Base-by-base conservation (phyloP, 2,329 filamentous ascomycete species). In the Grosmannia penicillata region DNA sequence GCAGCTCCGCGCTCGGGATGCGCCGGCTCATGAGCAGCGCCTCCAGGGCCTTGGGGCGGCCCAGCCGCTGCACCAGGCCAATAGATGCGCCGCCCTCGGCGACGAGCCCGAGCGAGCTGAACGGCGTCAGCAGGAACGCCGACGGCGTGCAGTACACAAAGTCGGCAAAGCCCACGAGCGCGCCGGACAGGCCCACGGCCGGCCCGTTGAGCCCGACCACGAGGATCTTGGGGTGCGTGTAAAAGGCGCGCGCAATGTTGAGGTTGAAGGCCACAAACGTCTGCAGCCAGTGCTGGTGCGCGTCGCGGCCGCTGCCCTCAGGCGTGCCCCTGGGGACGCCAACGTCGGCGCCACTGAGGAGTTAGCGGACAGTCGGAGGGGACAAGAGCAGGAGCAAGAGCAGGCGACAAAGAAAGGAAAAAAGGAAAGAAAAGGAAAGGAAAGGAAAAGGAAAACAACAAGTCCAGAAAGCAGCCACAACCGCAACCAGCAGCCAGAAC, bases 211-310 rank as follows among this genome's bases (percentile, higher is more conserved):
- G 77, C 0, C 84, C 91, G 0, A 79, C 78, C 43, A 96, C 72
- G 19, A 96, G 81, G 59, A 96, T 82, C 63, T 96, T 95, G 50
- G 86, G 83, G 61, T 96, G 91, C 13, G 77, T 78, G 65, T 91
- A 87, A 65, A 96, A 94, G 49, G 85, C 79, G 50, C 84, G 79
- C 3, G 87, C 91, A 51, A 84, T 72, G 68, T 93, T 82, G 40
- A 95, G 72, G 66, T 96, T 96, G 67, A 82, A 80, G 48, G 79
- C 67, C 10, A 84, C 80, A 59, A 96, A 93, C 53, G 56, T 64
- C 37, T 70, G 67, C 26, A 93, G 71, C 62, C 75, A 78, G 48
- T 74, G 65, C 37, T 55, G 54, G 51, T 67, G 62, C 7, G 53
- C 42, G 40, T 66, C 59, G 39, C 46, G 45, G 13, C 31, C 44